A percentile compares a stretch with the other conserved stretches of the same genome.
Conservation (phyloP, 495 filamentous ascomycete species). For the Acidomyces sp. region DNA sequence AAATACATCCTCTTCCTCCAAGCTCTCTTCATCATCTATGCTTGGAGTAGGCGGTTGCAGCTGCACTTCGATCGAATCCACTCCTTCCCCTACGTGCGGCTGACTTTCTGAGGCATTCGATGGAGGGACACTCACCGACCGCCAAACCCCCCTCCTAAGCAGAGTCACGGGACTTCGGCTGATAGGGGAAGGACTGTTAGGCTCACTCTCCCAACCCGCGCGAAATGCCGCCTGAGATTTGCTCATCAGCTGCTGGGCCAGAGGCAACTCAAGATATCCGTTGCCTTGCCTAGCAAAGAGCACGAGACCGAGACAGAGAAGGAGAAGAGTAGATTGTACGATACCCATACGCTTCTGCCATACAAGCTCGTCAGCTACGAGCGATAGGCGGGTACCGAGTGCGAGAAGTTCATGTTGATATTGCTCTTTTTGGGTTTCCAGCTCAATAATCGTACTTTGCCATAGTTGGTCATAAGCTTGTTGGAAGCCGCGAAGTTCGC, state of each 20-base stretch:
- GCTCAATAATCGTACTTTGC: conserved; percentile 84
- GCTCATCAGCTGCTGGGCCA: conserved; percentile 43
- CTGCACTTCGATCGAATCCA: conserved; percentile 6
- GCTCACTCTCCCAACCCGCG: conserved; percentile 13
- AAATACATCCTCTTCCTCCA: conserved; percentile 6
- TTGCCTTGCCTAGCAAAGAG: conserved; percentile 53
- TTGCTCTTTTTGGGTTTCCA: conserved; percentile 73
- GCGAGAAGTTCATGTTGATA: conserved; percentile 68
- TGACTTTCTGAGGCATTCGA: conserved; percentile 21
- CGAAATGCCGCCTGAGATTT: conserved; percentile 23
- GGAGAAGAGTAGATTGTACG: conserved; percentile 70
- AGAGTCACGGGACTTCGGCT: conserved; percentile 13
- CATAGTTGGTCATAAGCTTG: conserved; percentile 90
- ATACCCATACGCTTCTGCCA: conserved; percentile 93
- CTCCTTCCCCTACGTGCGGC: conserved; percentile 7
- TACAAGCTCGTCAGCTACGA: conserved; percentile 86
- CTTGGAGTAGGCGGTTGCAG: conserved; percentile 8
- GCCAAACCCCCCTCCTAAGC: conserved; percentile 12
- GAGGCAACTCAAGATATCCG: conserved; percentile 42
- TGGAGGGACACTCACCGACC: conserved; percentile 13
- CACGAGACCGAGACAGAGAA: conserved; percentile 76
- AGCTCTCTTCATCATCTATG: background rate
- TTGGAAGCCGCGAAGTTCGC: conserved; percentile 65
- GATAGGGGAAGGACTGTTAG: conserved; percentile 20
- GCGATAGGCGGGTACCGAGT: conserved; percentile 63